These are phyloP conservation scores for Clonostachys sp. DNA, from an alignment of 2,329 filamentous ascomycete species.

Conservation along the genomic window DNA sequence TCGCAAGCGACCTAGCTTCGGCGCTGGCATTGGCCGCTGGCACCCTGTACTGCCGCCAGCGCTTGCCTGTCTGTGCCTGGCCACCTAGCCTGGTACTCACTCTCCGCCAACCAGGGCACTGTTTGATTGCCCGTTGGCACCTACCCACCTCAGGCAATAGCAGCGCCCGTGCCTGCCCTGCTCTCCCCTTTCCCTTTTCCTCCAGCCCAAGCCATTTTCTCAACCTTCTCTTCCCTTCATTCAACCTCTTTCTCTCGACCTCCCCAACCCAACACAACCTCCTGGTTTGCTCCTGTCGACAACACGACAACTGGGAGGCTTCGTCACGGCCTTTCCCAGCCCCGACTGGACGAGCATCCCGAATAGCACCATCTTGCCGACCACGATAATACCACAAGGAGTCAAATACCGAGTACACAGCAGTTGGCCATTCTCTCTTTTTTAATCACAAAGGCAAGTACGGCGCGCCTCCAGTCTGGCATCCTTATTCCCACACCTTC, in stretches of 20 bases:
- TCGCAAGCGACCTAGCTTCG: not conserved
- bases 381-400: too few species aligned
- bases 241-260: slow-evolving; percentile 1
- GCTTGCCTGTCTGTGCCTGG: not conserved
- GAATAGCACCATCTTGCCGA: not conserved
- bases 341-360: slow-evolving; percentile 3
- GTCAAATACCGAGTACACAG: too few species aligned
- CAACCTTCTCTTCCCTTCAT: slow-evolving; percentile 1
- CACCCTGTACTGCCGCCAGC: not conserved
- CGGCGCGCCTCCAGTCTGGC: too few species aligned
- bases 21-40: not conserved
- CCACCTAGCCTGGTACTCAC: not conserved
- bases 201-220: not conserved
- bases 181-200: slow-evolving; percentile 1
- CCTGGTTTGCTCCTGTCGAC: slow-evolving; percentile 5
- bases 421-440: too few species aligned
- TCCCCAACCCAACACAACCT: slow-evolving; percentile 1
- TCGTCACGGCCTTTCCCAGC: not conserved
- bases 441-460: too few species aligned
- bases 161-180: not conserved
- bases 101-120: not conserved
- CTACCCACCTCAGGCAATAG: not conserved
- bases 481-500: too few species aligned
- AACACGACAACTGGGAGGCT: slow-evolving; percentile 1
- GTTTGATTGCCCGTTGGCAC: not conserved